Evolutionary conservation across 306 rosid species (phyloP).

Genomic region (Nissolia schottii): DNA sequence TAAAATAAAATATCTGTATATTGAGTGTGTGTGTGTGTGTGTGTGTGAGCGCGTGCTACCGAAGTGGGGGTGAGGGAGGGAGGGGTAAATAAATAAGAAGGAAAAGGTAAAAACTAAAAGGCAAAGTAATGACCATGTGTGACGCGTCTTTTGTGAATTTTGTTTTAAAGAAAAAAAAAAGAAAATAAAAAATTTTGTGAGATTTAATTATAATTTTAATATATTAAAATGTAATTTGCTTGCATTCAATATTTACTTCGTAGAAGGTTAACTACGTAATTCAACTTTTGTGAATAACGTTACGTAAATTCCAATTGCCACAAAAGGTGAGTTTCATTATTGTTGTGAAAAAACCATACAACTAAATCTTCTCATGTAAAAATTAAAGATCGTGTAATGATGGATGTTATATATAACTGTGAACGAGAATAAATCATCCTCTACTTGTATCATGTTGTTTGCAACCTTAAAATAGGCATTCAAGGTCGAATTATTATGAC

Average conservation of each 20-base stretch:
- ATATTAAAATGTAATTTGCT: too few species aligned
- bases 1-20: not conserved
- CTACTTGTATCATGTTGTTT: conserved; percentile 9
- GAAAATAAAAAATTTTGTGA: too few species aligned
- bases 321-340: not conserved
- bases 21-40: not conserved
- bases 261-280: not conserved
- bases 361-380: not conserved
- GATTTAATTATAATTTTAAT: too few species aligned
- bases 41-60: conserved; percentile 23
- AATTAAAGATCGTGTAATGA: not conserved
- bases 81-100: not conserved
- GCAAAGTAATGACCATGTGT: not conserved
- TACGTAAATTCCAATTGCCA: not conserved
- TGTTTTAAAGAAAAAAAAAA: too few species aligned
- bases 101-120: conserved; percentile 23
- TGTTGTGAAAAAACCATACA: not conserved
- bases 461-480: conserved; percentile 20
- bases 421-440: not conserved
- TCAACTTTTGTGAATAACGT: not conserved
- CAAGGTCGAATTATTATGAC: not conserved
- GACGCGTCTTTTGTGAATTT: too few species aligned
- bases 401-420: not conserved
- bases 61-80: conserved; percentile 23
- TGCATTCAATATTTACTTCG: not conserved